These are phyloP conservation scores for Cladophialophora immunda DNA, from an alignment of 2,329 filamentous ascomycete genomes.

Conservation along the genomic window DNA sequence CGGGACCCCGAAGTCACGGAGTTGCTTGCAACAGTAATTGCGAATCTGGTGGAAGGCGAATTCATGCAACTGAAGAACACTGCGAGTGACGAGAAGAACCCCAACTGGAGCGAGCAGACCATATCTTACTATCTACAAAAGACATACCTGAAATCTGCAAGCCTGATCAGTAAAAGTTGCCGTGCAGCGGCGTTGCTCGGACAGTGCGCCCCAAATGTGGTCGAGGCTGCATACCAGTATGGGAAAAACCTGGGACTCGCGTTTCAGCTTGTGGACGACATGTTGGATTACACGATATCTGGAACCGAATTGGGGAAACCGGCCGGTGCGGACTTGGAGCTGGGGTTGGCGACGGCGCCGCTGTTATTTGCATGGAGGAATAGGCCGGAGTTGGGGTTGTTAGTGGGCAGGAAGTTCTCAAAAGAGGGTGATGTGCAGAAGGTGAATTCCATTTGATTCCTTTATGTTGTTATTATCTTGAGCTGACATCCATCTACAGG, in stretches of 20 bases:
- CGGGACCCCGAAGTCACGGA: slow-evolving; percentile 95
- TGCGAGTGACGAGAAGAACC: slow-evolving; percentile 82
- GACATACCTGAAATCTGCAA: slow-evolving; percentile 97
- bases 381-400: slow-evolving; percentile 79
- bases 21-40: slow-evolving; percentile 92
- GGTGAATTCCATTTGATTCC: slow-evolving; percentile 64
- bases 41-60: slow-evolving; percentile 96
- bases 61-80: slow-evolving; percentile 99
- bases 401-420: slow-evolving; percentile 92
- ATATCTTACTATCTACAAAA: slow-evolving; percentile 96
- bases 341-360: slow-evolving; percentile 92
- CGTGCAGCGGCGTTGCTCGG: slow-evolving; percentile 88
- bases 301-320: slow-evolving; percentile 91
- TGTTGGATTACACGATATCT: slow-evolving; percentile 93
- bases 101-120: slow-evolving; percentile 85
- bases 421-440: slow-evolving; percentile 82
- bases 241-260: slow-evolving; percentile 93
- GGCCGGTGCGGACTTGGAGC: slow-evolving; percentile 89
- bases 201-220: slow-evolving; percentile 76
- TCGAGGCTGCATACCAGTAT: slow-evolving; percentile 90
- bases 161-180: slow-evolving; percentile 94
- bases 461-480: slow-evolving; percentile 14
- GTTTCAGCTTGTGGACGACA: slow-evolving; percentile 97
- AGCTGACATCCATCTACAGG: slow-evolving; percentile 62
- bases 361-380: slow-evolving; percentile 95